Base-by-base conservation (phyloP, 225 moss, liverwort and hornwort genomes). In the Rhytidiadelphus loreus region DNA sequence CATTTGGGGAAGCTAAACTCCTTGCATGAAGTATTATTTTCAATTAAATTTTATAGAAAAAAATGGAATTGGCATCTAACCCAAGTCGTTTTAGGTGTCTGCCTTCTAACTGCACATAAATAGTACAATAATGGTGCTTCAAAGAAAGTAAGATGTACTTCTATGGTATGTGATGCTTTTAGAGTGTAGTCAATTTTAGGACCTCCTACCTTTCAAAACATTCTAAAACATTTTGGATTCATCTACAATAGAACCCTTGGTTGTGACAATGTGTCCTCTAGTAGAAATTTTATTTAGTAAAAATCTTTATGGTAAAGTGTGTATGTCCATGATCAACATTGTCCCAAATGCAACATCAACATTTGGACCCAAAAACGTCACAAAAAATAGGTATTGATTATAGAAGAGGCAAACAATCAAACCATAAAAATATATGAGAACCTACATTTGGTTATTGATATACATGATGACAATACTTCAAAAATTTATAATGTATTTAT, bases 121-220 rank as follows among this genome's bases (percentile, higher is more conserved):
- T n/a, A n/a, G n/a, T n/a, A 16, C 4, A 43, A 0, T 12, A 0
- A 28, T 48, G 19, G 30, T 48, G 8, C 12, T 48, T 11, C 12
- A 3, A 48, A 29, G 12, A 75, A 75, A 32, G 11, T 2, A 75
- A 20, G 48, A 11, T 8, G 19, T 32, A 75, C 7, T 7, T n/a
- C 3, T 44, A 1, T 0, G 6, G 5, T 30, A 30, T 1, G 30
- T 30, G 17, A 28, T 2, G 15, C 4, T 46, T 39, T 39, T 24
- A 39, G 39, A 69, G 39, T 13, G 11, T 69, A 20, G 11, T n/a
- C 12, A 68, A 68, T 68, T 68, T 39, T 13, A 39, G 13, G 14
- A 70, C 8, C 25, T 69, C 39, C 4, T 39, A 68, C 4, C 14
- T 39, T 8, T 69, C 29, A 44, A 46, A 44, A 44, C 6, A 72